phyloP scores from a whole-genome alignment of 352 stramenopile genomes.

The Globisporangium acanthophoron region DNA sequence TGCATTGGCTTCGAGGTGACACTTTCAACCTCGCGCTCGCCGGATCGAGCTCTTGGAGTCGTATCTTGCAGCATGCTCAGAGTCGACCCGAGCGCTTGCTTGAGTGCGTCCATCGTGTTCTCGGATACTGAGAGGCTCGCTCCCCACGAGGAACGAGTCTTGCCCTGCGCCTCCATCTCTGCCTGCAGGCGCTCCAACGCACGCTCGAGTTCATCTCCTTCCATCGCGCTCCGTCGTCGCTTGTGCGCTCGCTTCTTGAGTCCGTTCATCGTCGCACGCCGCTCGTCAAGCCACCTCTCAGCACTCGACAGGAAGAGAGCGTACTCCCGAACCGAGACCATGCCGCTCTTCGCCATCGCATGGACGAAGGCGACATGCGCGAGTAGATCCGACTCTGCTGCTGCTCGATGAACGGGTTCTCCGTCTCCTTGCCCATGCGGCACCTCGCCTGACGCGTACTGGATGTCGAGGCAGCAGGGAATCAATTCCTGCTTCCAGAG shows the following conservation, averaged over 20 bases:
- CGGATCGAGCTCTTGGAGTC: neutral
- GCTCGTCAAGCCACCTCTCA: constrained; percentile 18
- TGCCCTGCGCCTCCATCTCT: neutral
- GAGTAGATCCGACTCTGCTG: constrained; percentile 1
- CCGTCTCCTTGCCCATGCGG: neutral
- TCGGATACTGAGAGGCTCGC: neutral
- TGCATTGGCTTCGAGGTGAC: neutral
- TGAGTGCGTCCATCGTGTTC: constrained; percentile 1
- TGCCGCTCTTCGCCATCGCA: constrained; percentile 17
- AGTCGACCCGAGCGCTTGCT: neutral
- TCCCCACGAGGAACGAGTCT: neutral
- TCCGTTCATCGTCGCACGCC: neutral
- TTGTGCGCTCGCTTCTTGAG: constrained; percentile 3
- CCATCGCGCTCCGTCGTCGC: neutral
- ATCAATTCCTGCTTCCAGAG: constrained; percentile 31
- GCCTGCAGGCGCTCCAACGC: constrained; percentile 2
- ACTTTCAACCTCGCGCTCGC: neutral
- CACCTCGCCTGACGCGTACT: neutral
- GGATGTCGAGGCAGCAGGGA: constrained; percentile 28
- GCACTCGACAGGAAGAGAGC: constrained; percentile 15
- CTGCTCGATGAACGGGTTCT: neutral
- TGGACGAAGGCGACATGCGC: constrained; percentile 22
- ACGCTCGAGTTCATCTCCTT: constrained; percentile 1
- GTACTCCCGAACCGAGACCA: constrained; percentile 22
- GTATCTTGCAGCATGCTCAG: neutral